Conservation (phyloP, 257 asterid genomes). For the Solanum sparsipilum region DNA sequence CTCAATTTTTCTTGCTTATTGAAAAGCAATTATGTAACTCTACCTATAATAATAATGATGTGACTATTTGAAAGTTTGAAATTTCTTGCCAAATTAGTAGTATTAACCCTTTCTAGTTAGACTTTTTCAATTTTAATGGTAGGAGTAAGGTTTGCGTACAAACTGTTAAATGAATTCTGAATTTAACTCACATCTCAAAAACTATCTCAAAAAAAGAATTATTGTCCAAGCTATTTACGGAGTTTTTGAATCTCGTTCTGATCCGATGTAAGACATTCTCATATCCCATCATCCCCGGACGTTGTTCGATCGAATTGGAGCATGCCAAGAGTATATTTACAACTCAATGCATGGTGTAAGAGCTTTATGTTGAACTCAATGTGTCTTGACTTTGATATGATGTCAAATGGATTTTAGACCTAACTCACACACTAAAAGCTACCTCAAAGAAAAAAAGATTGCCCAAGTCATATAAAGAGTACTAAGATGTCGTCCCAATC, state of each 20-base stretch:
- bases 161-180: no score
- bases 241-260: rapidly evolving
- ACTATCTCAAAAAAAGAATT: rapidly evolving
- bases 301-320: background rate
- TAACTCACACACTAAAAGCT: background rate
- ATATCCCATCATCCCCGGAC: rapidly evolving
- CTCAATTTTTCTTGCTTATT: constrained; percentile 47
- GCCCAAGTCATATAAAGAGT: background rate
- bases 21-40: constrained; percentile 29
- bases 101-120: background rate
- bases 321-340: rapidly evolving
- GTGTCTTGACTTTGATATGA: background rate
- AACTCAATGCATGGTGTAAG: rapidly evolving
- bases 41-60: constrained; percentile 12
- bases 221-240: rapidly evolving
- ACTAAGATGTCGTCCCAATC: no score
- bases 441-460: background rate
- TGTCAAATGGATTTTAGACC: rapidly evolving
- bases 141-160: background rate
- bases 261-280: background rate
- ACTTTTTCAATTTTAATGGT: background rate
- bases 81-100: background rate
- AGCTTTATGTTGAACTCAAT: background rate
- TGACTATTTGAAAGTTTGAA: constrained; percentile 14
- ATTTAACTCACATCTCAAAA: no score